Conservation (phyloP, 1,284 basidiomycete genomes). For the Ceratobasidium sp. region DNA sequence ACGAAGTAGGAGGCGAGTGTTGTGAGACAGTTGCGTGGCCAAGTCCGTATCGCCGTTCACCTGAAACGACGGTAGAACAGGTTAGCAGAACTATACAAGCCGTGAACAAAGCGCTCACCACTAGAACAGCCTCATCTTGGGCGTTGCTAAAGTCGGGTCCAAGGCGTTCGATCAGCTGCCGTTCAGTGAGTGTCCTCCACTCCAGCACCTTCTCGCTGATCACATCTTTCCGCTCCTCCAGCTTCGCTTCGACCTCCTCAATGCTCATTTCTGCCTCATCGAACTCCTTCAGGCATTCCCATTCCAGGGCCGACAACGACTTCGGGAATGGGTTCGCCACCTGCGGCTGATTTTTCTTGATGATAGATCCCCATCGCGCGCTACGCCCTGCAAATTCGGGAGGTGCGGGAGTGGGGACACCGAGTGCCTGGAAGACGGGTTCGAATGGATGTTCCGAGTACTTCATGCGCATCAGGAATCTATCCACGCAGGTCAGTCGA, state of each 20-base stretch:
- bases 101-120: neutral
- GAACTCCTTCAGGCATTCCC: neutral
- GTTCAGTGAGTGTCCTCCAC: conserved; percentile 2
- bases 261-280: neutral
- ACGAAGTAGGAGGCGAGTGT: conserved; percentile 29
- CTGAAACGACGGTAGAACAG: conserved; percentile 4
- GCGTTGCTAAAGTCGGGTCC: neutral
- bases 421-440: too few species aligned
- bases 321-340: conserved; percentile 17
- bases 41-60: neutral
- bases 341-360: neutral
- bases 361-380: neutral
- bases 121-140: neutral
- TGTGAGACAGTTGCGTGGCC: neutral
- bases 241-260: neutral
- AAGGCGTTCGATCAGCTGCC: neutral
- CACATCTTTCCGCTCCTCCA: neutral
- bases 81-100: too few species aligned
- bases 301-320: neutral
- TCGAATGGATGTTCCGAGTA: too few species aligned
- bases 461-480: too few species aligned
- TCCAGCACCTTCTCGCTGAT: neutral
- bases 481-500: too few species aligned
- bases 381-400: too few species aligned
- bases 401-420: too few species aligned